phyloP scores from a whole-genome alignment of 352 stramenopile genomes.

The Phytophthora syringae region DNA sequence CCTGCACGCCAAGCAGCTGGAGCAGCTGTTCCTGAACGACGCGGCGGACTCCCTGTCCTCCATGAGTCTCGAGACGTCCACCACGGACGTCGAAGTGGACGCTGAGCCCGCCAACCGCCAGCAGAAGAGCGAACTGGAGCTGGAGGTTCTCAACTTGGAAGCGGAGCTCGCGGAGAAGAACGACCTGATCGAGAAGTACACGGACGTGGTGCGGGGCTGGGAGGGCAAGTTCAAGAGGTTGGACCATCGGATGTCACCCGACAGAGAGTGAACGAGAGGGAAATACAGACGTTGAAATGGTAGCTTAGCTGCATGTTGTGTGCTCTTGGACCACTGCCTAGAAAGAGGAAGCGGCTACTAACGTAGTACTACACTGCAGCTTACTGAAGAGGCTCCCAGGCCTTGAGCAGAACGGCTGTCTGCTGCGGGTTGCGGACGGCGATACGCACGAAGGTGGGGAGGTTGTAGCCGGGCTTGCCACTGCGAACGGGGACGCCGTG shows the following conservation, averaged over 20 bases:
- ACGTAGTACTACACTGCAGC: neutral
- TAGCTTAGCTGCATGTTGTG: constrained; percentile 32
- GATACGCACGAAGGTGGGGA: constrained; percentile 86
- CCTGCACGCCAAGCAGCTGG: constrained; percentile 81
- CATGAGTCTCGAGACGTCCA: constrained; percentile 18
- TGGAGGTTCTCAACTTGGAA: constrained; percentile 79
- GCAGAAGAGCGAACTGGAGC: constrained; percentile 66
- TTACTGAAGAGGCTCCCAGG: constrained; percentile 75
- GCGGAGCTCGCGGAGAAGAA: constrained; percentile 83
- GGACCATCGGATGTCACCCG: constrained; percentile 67
- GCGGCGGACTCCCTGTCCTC: constrained; percentile 14
- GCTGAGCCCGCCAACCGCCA: constrained; percentile 17
- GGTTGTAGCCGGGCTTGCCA: constrained; percentile 90
- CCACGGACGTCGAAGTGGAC: constrained; percentile 1
- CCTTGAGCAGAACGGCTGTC: constrained; percentile 73
- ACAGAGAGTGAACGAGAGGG: constrained; percentile 48
- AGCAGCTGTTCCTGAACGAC: constrained; percentile 74
- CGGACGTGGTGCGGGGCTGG: constrained; percentile 82
- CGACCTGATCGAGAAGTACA: constrained; percentile 87
- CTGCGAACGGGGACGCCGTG: constrained; percentile 89
- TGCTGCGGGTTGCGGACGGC: constrained; percentile 80
- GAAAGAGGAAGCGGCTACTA: no score
- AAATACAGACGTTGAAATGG: neutral
- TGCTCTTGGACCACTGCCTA: no score
- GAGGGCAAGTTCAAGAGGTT: constrained; percentile 87